A percentile compares a stretch with the other conserved stretches of the same genome.
These are phyloP conservation scores for Euptelea pleiosperma DNA, from an alignment of 164 flowering plant genomes.

Conservation along the genomic window DNA sequence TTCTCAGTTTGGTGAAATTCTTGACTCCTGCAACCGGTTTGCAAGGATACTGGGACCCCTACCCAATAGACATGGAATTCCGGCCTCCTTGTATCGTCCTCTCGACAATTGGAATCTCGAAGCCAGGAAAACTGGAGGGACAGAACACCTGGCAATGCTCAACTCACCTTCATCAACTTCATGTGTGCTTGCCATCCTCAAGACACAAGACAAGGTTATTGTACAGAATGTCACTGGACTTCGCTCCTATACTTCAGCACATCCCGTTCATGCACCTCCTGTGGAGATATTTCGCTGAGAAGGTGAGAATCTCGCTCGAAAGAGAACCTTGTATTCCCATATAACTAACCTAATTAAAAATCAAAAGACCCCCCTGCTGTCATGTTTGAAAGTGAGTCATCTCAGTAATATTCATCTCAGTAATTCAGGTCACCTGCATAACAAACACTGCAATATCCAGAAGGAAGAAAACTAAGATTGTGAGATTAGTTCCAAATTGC, in stretches of 20 bases:
- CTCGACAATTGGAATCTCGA: conserved; percentile 94
- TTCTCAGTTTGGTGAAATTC: conserved; percentile 85
- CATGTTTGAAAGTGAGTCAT: too few species aligned
- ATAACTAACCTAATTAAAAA: not conserved
- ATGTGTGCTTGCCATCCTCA: conserved; percentile 86
- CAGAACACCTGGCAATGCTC: conserved; percentile 72
- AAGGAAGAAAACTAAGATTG: too few species aligned
- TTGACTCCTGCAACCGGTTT: conserved; percentile 92
- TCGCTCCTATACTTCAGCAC: conserved; percentile 80
- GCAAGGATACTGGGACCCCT: conserved; percentile 99
- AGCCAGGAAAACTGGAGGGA: conserved; percentile 94
- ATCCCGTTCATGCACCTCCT: conserved; percentile 79
- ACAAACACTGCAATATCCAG: too few species aligned
- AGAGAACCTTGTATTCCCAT: not conserved
- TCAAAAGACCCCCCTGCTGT: too few species aligned
- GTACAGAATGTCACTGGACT: conserved; percentile 97
- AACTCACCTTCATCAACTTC: conserved; percentile 97
- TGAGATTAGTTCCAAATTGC: too few species aligned
- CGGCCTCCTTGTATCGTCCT: conserved; percentile 96
- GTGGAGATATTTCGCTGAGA: conserved; percentile 93
- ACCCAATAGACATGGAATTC: conserved; percentile 98
- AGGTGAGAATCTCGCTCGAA: conserved; percentile 42
- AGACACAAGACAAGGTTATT: conserved; percentile 69
- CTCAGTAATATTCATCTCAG: too few species aligned
- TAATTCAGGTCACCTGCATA: too few species aligned